These are phyloP conservation scores for Rhizophagus sp. DNA, from an alignment of 192 early-diverging fungal species.

Conservation along the genomic window DNA sequence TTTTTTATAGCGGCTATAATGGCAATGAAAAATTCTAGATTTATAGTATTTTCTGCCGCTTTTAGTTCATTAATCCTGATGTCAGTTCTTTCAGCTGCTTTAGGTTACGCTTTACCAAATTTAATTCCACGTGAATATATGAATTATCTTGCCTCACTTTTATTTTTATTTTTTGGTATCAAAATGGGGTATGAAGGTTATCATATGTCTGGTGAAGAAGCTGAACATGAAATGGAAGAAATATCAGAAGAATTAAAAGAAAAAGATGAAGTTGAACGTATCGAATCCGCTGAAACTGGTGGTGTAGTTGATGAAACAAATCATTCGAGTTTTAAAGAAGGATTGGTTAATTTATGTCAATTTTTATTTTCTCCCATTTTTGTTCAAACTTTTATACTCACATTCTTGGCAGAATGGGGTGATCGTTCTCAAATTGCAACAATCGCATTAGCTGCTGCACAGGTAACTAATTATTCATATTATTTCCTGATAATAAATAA, in stretches of 20 bases:
- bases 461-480: conserved; percentile 45
- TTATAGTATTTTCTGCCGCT: conserved; percentile 88
- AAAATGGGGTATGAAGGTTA: conserved; percentile 84
- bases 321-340: conserved; percentile 42
- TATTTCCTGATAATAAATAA: not conserved
- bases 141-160: conserved; percentile 73
- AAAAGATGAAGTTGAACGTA: conserved; percentile 61
- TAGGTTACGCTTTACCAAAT: conserved; percentile 89
- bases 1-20: conserved; percentile 98
- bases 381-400: conserved; percentile 94
- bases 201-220: conserved; percentile 86
- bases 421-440: conserved; percentile 96
- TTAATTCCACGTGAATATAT: conserved; percentile 88
- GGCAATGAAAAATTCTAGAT: conserved; percentile 95
- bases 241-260: conserved; percentile 88
- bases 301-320: conserved; percentile 43
- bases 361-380: conserved; percentile 88
- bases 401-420: conserved; percentile 98
- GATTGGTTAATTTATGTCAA: conserved; percentile 71
- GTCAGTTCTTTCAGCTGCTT: conserved; percentile 92
- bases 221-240: conserved; percentile 86
- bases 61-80: conserved; percentile 87
- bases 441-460: conserved; percentile 93
- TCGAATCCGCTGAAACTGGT: conserved; percentile 63
- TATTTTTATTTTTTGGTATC: conserved; percentile 94